Evolutionary conservation across 305 asterid species (phyloP).

Genomic region (Solanum hybrid): DNA sequence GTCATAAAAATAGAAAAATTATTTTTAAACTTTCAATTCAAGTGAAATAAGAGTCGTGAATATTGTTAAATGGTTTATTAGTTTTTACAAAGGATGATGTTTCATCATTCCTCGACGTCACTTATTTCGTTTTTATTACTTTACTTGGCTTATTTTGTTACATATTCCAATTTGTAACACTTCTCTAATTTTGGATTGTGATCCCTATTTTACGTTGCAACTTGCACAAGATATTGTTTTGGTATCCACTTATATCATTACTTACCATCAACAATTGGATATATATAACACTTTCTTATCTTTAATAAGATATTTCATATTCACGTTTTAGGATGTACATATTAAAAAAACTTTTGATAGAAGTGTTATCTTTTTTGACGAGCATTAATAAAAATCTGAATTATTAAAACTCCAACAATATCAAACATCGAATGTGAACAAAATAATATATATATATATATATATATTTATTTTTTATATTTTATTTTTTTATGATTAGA

Average conservation of each 20-base stretch:
- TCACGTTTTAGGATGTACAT: no score
- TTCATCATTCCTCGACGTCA: not conserved
- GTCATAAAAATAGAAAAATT: accelerated
- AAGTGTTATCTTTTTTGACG: no score
- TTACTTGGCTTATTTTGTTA: not conserved
- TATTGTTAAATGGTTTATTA: not conserved
- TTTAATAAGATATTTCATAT: not conserved
- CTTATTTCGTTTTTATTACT: not conserved
- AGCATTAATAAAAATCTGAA: not conserved
- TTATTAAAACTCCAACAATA: not conserved
- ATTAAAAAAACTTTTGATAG: not conserved
- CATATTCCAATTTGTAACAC: not conserved
- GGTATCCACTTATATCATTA: not conserved
- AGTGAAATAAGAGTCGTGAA: not conserved
- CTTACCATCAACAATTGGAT: not conserved
- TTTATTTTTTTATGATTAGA: no score
- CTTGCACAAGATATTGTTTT: not conserved
- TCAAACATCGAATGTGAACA: not conserved
- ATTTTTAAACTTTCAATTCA: accelerated
- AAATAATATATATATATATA: no score
- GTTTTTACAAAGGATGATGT: not conserved
- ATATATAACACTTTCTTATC: no score
- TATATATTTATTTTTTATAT: no score
- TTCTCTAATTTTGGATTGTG: not conserved
- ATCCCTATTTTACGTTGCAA: not conserved